phyloP scores from a whole-genome alignment of 176 grass and related monocot species.

The Avena atlantica region DNA sequence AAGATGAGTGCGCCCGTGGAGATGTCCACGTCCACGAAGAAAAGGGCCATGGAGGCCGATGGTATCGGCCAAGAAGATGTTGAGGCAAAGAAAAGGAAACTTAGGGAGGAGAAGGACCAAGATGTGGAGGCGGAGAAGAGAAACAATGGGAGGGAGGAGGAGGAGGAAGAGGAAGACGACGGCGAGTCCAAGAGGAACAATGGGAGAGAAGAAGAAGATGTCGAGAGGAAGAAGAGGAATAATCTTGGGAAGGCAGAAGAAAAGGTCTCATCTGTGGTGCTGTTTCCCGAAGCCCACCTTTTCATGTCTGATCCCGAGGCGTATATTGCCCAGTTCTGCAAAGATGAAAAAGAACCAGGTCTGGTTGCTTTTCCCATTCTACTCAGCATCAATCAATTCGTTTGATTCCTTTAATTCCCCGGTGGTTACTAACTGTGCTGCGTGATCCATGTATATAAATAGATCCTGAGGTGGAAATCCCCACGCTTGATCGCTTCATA shows the following conservation, averaged over 20 bases:
- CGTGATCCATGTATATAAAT: neutral
- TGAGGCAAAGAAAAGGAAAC: neutral
- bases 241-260: neutral
- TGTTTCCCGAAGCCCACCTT: neutral
- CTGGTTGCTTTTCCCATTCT: neutral
- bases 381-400: neutral
- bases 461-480: neutral
- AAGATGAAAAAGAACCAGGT: neutral
- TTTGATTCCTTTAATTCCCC: neutral
- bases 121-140: neutral
- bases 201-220: neutral
- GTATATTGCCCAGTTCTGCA: neutral
- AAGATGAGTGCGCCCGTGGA: neutral
- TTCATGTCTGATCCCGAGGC: neutral
- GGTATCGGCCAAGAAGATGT: neutral
- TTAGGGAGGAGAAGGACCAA: neutral
- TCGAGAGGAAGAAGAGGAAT: neutral
- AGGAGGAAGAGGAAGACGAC: neutral
- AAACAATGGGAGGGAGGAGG: neutral
- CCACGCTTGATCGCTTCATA: neutral
- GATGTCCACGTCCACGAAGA: neutral
- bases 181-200: neutral
- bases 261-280: neutral
- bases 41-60: neutral
- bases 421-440: neutral